A percentile compares a stretch with the other conserved stretches of the same genome.
phyloP scores from a whole-genome alignment of 169 alveolate genomes.

The Plasmodium yoelii region DNA sequence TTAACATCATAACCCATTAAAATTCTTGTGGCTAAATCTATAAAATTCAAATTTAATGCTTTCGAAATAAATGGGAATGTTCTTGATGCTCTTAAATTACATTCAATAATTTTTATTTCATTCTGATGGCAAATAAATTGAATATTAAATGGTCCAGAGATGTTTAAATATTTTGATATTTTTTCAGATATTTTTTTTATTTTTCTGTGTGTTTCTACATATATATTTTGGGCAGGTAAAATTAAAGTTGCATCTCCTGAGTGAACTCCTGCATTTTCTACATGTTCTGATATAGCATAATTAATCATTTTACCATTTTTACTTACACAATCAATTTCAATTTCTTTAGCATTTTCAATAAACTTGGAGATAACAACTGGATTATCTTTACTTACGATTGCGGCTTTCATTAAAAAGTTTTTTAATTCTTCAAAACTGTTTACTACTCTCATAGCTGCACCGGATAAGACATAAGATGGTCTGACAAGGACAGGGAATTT shows the following conservation, averaged over 20 bases:
- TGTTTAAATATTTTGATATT: constrained; percentile 87
- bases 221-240: constrained; percentile 92
- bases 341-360: constrained; percentile 88
- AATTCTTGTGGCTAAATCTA: constrained; percentile 88
- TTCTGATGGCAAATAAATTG: constrained; percentile 91
- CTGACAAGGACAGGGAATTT: constrained; percentile 91
- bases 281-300: constrained; percentile 93
- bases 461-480: constrained; percentile 92
- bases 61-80: constrained; percentile 91
- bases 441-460: constrained; percentile 93
- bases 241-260: constrained; percentile 93
- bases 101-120: constrained; percentile 91
- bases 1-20: constrained; percentile 86
- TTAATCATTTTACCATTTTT: constrained; percentile 87
- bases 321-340: constrained; percentile 91
- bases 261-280: constrained; percentile 92
- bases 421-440: constrained; percentile 84
- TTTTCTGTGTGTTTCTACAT: constrained; percentile 91
- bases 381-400: constrained; percentile 89
- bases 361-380: constrained; percentile 92
- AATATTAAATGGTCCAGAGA: constrained; percentile 92
- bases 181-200: constrained; percentile 89
- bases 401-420: constrained; percentile 85
- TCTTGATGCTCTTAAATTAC: constrained; percentile 92
- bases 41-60: constrained; percentile 87